These are phyloP conservation scores for Rhodomyrtus psidioides DNA, from an alignment of 441 rosid genomes.

Conservation along the genomic window DNA sequence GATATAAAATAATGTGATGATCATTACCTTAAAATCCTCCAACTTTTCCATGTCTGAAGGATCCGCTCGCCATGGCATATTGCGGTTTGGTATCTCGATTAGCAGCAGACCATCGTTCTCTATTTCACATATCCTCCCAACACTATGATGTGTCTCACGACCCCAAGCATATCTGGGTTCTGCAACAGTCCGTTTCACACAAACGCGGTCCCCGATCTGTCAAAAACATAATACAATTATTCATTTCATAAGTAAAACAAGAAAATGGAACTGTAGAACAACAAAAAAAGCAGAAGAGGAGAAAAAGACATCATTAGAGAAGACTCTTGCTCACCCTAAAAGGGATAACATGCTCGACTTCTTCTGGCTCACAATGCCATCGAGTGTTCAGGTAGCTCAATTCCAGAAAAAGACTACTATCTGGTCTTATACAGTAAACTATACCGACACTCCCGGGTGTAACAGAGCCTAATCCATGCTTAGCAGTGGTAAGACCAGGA, in stretches of 20 bases:
- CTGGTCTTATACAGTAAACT: conserved; percentile 95
- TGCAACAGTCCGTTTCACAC: conserved; percentile 98
- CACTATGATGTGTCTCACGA: conserved; percentile 99
- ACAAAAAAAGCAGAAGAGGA: not conserved
- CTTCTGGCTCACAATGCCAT: conserved; percentile 99
- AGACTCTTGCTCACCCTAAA: conserved; percentile 55
- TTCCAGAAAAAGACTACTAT: conserved; percentile 85
- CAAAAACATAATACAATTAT: conserved; percentile 14
- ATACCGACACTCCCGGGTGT: conserved; percentile 98
- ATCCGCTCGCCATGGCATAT: conserved; percentile 96
- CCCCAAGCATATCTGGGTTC: conserved; percentile 99
- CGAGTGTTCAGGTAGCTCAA: conserved; percentile 88
- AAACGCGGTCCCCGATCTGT: conserved; percentile 90
- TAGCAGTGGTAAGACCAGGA: conserved; percentile 87
- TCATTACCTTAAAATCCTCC: conserved; percentile 86
- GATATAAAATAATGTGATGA: not conserved
- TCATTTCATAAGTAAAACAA: not conserved
- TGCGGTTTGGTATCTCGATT: conserved; percentile 88
- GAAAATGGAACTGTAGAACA: not conserved
- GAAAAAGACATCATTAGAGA: not conserved
- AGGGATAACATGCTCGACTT: conserved; percentile 89
- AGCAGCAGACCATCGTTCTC: conserved; percentile 94
- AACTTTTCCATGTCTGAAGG: conserved; percentile 99
- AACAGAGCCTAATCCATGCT: conserved; percentile 94
- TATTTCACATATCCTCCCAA: conserved; percentile 86